These are phyloP conservation scores for Xerocomus potaroensis DNA, from an alignment of 768 basidiomycete species.

Conservation along the genomic window DNA sequence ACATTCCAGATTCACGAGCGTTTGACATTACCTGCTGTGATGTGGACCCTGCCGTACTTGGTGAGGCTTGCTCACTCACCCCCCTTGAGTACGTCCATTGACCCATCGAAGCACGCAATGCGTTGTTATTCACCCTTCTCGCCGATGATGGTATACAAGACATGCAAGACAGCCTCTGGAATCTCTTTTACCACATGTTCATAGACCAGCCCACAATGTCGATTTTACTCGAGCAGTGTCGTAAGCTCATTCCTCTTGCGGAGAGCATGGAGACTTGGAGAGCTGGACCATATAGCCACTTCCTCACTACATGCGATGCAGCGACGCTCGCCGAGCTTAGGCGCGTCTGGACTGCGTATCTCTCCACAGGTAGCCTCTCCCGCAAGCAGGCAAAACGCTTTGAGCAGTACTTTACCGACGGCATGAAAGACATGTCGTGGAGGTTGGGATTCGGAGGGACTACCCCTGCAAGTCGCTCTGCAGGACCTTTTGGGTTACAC, in stretches of 20 bases:
- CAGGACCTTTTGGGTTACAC: conserved; percentile 20
- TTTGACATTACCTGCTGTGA: conserved; percentile 31
- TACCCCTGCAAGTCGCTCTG: conserved; percentile 21
- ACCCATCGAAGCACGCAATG: conserved; percentile 24
- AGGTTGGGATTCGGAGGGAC: not conserved
- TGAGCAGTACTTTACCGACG: conserved; percentile 5
- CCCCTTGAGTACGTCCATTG: not conserved
- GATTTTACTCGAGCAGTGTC: conserved; percentile 22
- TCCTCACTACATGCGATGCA: conserved; percentile 18
- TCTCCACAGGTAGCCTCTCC: conserved; percentile 5
- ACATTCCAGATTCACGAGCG: conserved; percentile 6
- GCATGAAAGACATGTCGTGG: conserved; percentile 5
- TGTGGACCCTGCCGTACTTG: conserved; percentile 24
- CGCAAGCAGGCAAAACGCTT: conserved; percentile 8
- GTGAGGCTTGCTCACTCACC: conserved; percentile 5
- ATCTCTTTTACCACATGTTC: conserved; percentile 24
- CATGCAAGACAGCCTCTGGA: conserved; percentile 20
- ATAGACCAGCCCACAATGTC: conserved; percentile 17
- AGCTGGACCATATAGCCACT: conserved; percentile 23
- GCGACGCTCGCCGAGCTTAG: conserved; percentile 19
- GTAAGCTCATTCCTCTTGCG: conserved; percentile 21
- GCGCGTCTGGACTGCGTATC: conserved; percentile 20
- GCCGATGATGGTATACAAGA: conserved; percentile 14
- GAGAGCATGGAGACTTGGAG: conserved; percentile 17
- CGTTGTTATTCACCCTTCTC: conserved; percentile 23